Evolutionary conservation across 2,329 filamentous ascomycete species (phyloP).

Genomic region (Colletotrichum orchidophilum): DNA sequence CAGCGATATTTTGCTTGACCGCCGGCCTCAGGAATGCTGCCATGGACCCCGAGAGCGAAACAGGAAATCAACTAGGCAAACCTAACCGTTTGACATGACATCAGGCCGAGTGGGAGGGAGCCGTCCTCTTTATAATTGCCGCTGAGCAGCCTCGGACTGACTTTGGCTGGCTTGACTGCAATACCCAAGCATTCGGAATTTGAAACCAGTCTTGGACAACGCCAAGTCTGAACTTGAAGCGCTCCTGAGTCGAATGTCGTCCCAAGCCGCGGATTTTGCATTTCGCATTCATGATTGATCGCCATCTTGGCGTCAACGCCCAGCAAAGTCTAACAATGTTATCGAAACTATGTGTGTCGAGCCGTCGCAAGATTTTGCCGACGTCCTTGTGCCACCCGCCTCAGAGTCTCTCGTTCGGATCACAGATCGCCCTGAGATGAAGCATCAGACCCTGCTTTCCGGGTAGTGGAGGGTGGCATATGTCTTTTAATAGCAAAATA

Average conservation of each 20-base stretch:
- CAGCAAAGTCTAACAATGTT: background rate
- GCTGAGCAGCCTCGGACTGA: background rate
- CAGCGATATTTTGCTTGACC: background rate
- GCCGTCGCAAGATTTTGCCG: background rate
- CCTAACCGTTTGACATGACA: background rate
- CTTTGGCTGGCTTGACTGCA: background rate
- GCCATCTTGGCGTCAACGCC: background rate
- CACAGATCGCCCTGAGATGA: background rate
- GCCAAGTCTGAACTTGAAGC: constrained; percentile 2
- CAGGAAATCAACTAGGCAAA: background rate
- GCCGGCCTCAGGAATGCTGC: background rate
- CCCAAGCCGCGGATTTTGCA: no score
- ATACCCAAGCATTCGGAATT: background rate
- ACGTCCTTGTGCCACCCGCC: background rate
- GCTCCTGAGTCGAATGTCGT: background rate
- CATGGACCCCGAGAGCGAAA: background rate
- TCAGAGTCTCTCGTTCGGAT: background rate
- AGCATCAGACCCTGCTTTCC: background rate
- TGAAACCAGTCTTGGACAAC: background rate
- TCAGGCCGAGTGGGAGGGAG: background rate
- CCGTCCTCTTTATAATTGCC: constrained; percentile 1
- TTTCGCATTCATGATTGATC: constrained; percentile 11
- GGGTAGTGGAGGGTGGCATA: background rate
- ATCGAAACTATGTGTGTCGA: background rate
- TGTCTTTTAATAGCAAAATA: background rate